Conservation (phyloP, 2,329 filamentous ascomycete genomes). For the Cladosporium cucumerinum region DNA sequence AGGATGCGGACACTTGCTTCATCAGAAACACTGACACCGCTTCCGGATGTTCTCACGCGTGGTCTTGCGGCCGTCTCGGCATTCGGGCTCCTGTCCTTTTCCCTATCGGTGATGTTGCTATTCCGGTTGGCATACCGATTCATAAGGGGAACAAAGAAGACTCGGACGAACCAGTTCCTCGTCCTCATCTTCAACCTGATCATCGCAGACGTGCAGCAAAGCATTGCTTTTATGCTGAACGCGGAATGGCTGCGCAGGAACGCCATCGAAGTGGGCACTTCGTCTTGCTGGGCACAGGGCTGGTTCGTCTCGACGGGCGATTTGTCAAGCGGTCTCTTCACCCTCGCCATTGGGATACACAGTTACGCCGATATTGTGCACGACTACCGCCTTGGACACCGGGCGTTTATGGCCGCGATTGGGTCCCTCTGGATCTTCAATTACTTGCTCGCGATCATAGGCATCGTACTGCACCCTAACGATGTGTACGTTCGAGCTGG, state of each 20-base stretch:
- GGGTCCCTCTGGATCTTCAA: conserved; percentile 56
- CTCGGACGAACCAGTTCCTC: conserved; percentile 59
- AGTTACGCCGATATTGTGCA: conserved; percentile 61
- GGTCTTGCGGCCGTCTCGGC: conserved; percentile 47
- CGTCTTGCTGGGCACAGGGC: conserved; percentile 60
- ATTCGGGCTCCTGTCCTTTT: conserved; percentile 47
- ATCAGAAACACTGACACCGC: conserved; percentile 26
- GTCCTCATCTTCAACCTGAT: conserved; percentile 66
- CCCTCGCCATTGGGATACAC: conserved; percentile 61
- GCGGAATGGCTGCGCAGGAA: conserved; percentile 54
- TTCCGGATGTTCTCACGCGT: conserved; percentile 35
- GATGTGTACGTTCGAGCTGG: conserved; percentile 60
- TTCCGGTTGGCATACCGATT: conserved; percentile 47
- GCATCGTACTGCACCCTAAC: conserved; percentile 37
- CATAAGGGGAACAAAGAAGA: conserved; percentile 38
- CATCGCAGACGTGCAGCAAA: conserved; percentile 64
- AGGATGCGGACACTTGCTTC: background rate
- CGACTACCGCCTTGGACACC: conserved; percentile 50
- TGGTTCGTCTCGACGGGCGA: conserved; percentile 66
- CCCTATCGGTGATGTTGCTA: conserved; percentile 44
- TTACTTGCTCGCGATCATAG: conserved; percentile 55
- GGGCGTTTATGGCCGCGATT: conserved; percentile 50
- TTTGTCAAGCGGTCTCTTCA: conserved; percentile 62
- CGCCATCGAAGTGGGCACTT: conserved; percentile 50
- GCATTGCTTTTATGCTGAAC: conserved; percentile 61